Evolutionary conservation across 2,329 filamentous ascomycete genomes (phyloP).

Genomic region (Pseudocercospora fijiensis): DNA sequence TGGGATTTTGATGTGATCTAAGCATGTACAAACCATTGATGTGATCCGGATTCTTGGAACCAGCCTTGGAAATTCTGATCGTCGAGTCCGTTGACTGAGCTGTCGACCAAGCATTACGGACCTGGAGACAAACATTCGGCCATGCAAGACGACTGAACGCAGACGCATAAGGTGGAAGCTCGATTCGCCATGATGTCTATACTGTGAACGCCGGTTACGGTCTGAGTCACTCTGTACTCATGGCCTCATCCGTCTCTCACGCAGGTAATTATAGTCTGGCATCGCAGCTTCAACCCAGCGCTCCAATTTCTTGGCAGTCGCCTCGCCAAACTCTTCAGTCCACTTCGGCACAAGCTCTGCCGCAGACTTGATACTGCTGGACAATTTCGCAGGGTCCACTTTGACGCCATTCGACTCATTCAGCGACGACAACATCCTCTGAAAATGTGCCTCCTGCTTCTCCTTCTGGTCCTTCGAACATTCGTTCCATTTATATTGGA

Average conservation of each 20-base stretch:
- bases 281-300: constrained; percentile 2
- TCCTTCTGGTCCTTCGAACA: neutral
- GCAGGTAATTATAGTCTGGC: constrained; percentile 12
- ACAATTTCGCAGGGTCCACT: neutral
- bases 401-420: constrained; percentile 6
- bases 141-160: too few relatives aligned
- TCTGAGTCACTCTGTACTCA: neutral
- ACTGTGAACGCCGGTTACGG: neutral
- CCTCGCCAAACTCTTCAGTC: constrained; percentile 6
- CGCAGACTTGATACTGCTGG: neutral
- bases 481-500: constrained; percentile 10
- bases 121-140: too few relatives aligned
- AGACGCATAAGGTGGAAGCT: too few relatives aligned
- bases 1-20: neutral
- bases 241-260: constrained; percentile 10
- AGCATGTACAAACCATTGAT: neutral
- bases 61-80: too few relatives aligned
- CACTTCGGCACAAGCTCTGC: constrained; percentile 7
- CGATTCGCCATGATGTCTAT: too few relatives aligned
- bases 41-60: too few relatives aligned
- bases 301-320: neutral
- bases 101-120: too few relatives aligned
- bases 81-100: too few relatives aligned
- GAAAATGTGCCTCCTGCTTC: constrained; percentile 1
- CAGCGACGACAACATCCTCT: constrained; percentile 6